Conservation (phyloP, 1,139 yeast species). For the Blastobotrys apis region DNA sequence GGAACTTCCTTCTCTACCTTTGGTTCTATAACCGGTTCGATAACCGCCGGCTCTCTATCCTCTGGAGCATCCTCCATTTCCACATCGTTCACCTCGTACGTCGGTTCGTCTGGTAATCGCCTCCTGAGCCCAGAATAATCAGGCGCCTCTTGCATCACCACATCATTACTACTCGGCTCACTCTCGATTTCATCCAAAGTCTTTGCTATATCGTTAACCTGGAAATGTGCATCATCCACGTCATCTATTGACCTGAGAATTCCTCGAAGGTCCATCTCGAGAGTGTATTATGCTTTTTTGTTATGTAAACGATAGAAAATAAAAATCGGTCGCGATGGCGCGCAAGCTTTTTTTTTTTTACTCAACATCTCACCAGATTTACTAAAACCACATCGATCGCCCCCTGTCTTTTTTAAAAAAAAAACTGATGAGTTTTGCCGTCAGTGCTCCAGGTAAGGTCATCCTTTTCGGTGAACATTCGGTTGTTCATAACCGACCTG, state of each 20-base stretch:
- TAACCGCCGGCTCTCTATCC: constrained; percentile 1
- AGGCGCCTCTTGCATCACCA: constrained; percentile 8
- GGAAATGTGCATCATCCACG: neutral
- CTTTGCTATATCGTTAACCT: constrained; percentile 2
- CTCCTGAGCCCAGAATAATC: too few relatives aligned
- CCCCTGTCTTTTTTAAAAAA: too few relatives aligned
- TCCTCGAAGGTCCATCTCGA: constrained; percentile 4
- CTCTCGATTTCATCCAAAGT: constrained; percentile 1
- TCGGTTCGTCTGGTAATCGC: neutral
- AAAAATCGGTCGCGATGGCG: too few relatives aligned
- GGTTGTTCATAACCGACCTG: constrained; percentile 89
- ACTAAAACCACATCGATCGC: too few relatives aligned
- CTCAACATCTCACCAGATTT: too few relatives aligned
- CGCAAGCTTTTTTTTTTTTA: too few relatives aligned
- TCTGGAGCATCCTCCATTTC: constrained; percentile 16
- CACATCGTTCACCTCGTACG: constrained; percentile 11
- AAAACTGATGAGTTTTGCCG: constrained; percentile 9
- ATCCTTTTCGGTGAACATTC: constrained; percentile 97
- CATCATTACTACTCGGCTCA: constrained; percentile 6
- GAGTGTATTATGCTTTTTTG: too few relatives aligned
- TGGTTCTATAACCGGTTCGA: constrained; percentile 1
- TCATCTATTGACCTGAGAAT: constrained; percentile 10
- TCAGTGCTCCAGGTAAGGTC: constrained; percentile 85
- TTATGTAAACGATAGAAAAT: too few relatives aligned
- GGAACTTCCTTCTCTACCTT: neutral